phyloP scores from a whole-genome alignment of 1,284 basidiomycete species.

The Kwoniella shivajii region DNA sequence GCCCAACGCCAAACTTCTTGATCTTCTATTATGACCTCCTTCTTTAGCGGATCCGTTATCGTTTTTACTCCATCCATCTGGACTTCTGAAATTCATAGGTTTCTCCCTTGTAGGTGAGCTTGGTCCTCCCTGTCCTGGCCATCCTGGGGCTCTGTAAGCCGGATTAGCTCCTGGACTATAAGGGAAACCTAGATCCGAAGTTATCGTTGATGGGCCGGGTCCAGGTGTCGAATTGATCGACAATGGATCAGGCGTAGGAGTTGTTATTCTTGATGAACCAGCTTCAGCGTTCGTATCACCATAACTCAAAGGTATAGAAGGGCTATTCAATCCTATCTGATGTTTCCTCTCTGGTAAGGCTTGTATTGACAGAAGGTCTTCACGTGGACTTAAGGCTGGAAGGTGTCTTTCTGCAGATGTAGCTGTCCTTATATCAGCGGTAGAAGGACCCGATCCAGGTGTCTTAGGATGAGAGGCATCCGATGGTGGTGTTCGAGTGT shows the following conservation, averaged over 20 bases:
- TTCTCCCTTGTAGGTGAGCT: conserved; percentile 19
- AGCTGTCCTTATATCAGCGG: conserved; percentile 12
- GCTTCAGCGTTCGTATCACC: conserved; percentile 27
- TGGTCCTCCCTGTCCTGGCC: conserved; percentile 19
- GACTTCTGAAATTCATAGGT: conserved; percentile 29
- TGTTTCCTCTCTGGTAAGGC: conserved; percentile 7
- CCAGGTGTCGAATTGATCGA: conserved; percentile 12
- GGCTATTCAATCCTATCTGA: conserved; percentile 25
- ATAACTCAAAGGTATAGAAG: conserved; percentile 6
- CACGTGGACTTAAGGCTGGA: conserved; percentile 2
- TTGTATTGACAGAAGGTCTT: background rate
- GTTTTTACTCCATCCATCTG: conserved; percentile 30
- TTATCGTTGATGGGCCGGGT: background rate
- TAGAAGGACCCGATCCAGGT: conserved; percentile 9
- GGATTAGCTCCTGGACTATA: conserved; percentile 39
- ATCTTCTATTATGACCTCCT: conserved; percentile 30
- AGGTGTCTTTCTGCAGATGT: conserved; percentile 17
- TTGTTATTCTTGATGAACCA: conserved; percentile 27
- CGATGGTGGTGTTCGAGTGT: conserved; percentile 59
- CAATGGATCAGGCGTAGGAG: too few species aligned
- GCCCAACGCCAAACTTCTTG: conserved; percentile 43
- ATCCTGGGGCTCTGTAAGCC: conserved; percentile 29
- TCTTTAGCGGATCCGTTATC: conserved; percentile 13
- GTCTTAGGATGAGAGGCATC: conserved; percentile 15
- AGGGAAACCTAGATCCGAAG: conserved; percentile 15